These are phyloP conservation scores for Saksenaea oblongispora DNA, from an alignment of 371 early-diverging fungal species.

Conservation along the genomic window DNA sequence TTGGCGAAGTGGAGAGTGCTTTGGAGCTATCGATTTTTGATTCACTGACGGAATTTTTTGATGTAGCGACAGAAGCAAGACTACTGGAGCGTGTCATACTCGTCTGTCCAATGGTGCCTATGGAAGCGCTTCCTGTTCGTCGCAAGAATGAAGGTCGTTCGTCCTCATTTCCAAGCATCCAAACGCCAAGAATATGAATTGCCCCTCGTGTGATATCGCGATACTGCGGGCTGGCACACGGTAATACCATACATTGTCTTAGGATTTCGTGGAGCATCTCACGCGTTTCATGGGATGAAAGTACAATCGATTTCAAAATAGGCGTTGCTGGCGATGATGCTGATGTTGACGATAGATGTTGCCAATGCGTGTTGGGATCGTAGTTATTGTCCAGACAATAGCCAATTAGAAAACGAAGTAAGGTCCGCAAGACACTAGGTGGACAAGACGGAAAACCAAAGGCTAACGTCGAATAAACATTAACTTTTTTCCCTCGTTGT, in stretches of 20 bases:
- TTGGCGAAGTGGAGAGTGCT: neutral
- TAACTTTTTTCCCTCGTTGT: neutral
- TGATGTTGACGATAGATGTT: constrained; percentile 33
- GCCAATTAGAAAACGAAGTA: constrained; percentile 69
- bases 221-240: constrained; percentile 52
- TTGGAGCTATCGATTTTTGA: neutral
- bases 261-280: constrained; percentile 80
- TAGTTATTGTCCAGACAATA: constrained; percentile 59
- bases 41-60: constrained; percentile 1
- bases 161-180: constrained; percentile 70
- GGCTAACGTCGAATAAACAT: constrained; percentile 7
- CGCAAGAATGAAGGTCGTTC: constrained; percentile 69
- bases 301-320: constrained; percentile 68
- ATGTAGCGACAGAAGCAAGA: constrained; percentile 29
- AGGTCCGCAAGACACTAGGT: constrained; percentile 64
- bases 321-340: constrained; percentile 67
- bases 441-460: constrained; percentile 75
- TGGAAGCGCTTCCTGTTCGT: constrained; percentile 35
- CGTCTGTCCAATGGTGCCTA: constrained; percentile 16
- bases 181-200: constrained; percentile 71
- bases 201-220: constrained; percentile 71
- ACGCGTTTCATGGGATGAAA: constrained; percentile 64
- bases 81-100: constrained; percentile 39
- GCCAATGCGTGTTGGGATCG: constrained; percentile 28
- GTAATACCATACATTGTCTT: constrained; percentile 67